These are phyloP conservation scores for Crithidia acanthocephali DNA, from an alignment of 208 protist species.

Conservation along the genomic window DNA sequence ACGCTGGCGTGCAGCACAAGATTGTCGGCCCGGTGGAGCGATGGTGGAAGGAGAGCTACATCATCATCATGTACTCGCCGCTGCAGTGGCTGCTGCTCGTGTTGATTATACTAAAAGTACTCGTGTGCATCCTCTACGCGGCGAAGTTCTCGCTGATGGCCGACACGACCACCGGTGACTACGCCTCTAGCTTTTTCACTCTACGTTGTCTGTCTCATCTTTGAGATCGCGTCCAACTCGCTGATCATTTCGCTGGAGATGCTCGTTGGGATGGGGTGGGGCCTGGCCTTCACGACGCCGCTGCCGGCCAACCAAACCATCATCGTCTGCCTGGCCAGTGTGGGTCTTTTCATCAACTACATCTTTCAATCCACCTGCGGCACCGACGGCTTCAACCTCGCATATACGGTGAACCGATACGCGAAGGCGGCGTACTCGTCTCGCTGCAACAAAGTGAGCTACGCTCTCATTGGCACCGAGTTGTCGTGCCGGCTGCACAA, in stretches of 20 bases:
- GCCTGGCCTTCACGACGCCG: constrained; percentile 45
- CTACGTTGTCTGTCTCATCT: constrained; percentile 27
- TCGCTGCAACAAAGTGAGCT: constrained; percentile 31
- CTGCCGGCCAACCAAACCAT: constrained; percentile 42
- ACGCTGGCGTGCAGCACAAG: not conserved
- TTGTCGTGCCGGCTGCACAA: constrained; percentile 43
- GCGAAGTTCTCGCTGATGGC: constrained; percentile 36
- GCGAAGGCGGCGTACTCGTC: not conserved
- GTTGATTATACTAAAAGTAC: constrained; percentile 36
- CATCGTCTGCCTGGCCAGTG: constrained; percentile 35
- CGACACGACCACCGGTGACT: not conserved
- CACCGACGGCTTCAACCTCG: constrained; percentile 13
- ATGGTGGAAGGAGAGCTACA: constrained; percentile 36
- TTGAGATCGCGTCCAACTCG: constrained; percentile 29
- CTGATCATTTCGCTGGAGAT: constrained; percentile 51
- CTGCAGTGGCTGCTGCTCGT: constrained; percentile 61
- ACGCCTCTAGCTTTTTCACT: constrained; percentile 12
- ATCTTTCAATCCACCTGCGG: constrained; percentile 38
- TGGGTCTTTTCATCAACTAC: constrained; percentile 38
- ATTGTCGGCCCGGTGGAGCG: constrained; percentile 2
- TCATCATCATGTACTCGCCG: constrained; percentile 56
- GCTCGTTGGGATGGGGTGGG: constrained; percentile 66
- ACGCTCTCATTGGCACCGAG: constrained; percentile 19
- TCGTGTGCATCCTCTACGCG: constrained; percentile 42
- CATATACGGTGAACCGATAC: constrained; percentile 35